Conservation (phyloP, 331 rosid genomes). For the Cydonia oblonga region DNA sequence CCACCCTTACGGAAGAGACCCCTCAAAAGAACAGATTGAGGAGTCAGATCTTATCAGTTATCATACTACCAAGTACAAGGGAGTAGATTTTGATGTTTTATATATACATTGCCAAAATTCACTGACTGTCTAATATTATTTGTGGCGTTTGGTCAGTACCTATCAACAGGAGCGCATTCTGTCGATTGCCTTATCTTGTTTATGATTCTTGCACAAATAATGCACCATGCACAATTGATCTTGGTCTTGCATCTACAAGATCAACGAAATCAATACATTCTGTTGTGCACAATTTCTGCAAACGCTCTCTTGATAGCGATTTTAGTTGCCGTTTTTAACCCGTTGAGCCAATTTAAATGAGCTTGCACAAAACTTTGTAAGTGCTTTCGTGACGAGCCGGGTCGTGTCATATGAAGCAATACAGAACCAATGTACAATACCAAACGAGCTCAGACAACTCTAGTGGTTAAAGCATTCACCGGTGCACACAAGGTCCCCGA, state of each 20-base stretch:
- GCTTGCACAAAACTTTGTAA: background rate
- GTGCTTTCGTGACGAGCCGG: background rate
- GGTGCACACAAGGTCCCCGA: background rate
- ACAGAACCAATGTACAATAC: background rate
- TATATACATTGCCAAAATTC: background rate
- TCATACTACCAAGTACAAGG: background rate
- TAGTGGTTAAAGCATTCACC: background rate
- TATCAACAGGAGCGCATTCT: background rate
- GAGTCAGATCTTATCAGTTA: background rate
- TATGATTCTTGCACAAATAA: background rate
- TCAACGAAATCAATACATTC: background rate
- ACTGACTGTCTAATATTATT: background rate
- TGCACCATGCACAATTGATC: background rate
- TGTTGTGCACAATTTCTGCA: background rate
- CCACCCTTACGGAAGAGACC: background rate
- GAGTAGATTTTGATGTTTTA: background rate
- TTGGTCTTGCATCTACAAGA: background rate
- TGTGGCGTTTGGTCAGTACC: background rate
- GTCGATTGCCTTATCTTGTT: background rate
- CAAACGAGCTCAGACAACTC: background rate
- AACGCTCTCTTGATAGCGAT: too few relatives aligned
- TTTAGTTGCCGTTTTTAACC: background rate
- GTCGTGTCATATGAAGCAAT: background rate
- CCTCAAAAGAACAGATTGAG: background rate
- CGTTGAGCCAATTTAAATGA: background rate